Percentiles rank a stretch among this genome's conserved stretches.
Conservation (phyloP, 257 asterid species). For the Asclepias syriaca region DNA sequence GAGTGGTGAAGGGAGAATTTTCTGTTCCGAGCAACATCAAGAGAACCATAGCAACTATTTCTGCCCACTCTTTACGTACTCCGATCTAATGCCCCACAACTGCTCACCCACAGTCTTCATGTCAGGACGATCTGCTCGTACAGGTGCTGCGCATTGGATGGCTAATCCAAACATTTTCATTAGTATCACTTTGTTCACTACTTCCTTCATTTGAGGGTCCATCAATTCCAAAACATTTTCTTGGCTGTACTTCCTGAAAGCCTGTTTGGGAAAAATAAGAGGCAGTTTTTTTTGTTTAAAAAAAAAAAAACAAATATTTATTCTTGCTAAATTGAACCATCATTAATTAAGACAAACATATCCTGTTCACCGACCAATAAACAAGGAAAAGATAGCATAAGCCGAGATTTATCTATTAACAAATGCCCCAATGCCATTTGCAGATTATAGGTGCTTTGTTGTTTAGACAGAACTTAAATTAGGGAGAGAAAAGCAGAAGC, state of each 20-base stretch:
- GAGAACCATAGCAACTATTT: neutral
- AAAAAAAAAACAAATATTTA: neutral
- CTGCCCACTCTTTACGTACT: constrained; percentile 54
- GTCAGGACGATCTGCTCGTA: constrained; percentile 83
- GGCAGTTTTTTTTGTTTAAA: neutral
- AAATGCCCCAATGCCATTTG: neutral
- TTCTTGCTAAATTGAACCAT: neutral
- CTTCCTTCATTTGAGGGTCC: constrained; percentile 65
- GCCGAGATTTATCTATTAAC: neutral
- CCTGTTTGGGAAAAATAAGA: constrained; percentile 40
- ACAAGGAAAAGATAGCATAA: neutral
- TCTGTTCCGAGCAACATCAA: neutral
- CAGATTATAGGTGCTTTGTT: neutral
- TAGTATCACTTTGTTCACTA: constrained; percentile 44
- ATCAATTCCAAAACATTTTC: constrained; percentile 49
- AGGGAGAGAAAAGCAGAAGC: neutral
- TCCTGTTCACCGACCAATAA: neutral
- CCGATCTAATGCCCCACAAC: constrained; percentile 90
- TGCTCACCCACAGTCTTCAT: constrained; percentile 78
- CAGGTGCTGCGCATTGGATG: constrained; percentile 84
- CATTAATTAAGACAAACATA: neutral
- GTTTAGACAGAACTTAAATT: neutral
- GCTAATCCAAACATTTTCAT: constrained; percentile 72
- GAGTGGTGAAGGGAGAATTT: neutral
- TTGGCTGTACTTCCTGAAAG: constrained; percentile 56